Evolutionary conservation across 1,284 basidiomycete species (phyloP), one percentile per base, ranked within the genome.

Genomic region (Ustanciosporium gigantosporum): DNA sequence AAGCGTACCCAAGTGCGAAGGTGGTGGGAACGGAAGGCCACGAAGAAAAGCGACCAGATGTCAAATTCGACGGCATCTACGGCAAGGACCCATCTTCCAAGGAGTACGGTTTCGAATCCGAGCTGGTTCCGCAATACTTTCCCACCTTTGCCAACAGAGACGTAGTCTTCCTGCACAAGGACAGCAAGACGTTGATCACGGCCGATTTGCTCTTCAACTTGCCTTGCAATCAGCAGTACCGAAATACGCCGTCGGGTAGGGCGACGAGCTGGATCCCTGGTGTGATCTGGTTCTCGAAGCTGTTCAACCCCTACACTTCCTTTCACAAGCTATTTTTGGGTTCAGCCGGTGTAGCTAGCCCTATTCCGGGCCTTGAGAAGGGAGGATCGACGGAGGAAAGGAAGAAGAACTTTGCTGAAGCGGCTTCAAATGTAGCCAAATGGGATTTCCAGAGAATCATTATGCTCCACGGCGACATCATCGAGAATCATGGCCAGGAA

Each of bases 361-460:
- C 27, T 22, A 42, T 70, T 13, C 65, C 70, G 8, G 49, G 53
- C 23, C 23, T 48, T n/a, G 29, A 36, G 21, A 56, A 55, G 2
- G 70, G 67, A 13, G 64, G 31, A 23, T 84, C 22, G 85, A 44
- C 43, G 20, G 25, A 57, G 20, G 69, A 73, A 27, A 42, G 53
- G 29, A 46, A 53, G 41, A 62, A 51, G 37, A 47, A 56, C 35
- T 72, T 74, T 51, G 69, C 70, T 16, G 47, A 60, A 29, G 67
- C 90, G 68, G 86, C 84, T 3, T 84, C 82, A 65, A 86, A 82
- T 1, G 89, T 93, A 2, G 82, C 85, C 1, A 82, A 79, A 2
- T 93, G 91, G 91, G 87, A 93, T 68, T 93, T 91, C 76, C 84
- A 89, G 23, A 82, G 88, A 35, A 88, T 97, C 72, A 91, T 96